A percentile compares a stretch with the other conserved stretches of the same genome.
Evolutionary conservation across 208 protist genomes (phyloP).

Genomic region (Crithidia brevicula): DNA sequence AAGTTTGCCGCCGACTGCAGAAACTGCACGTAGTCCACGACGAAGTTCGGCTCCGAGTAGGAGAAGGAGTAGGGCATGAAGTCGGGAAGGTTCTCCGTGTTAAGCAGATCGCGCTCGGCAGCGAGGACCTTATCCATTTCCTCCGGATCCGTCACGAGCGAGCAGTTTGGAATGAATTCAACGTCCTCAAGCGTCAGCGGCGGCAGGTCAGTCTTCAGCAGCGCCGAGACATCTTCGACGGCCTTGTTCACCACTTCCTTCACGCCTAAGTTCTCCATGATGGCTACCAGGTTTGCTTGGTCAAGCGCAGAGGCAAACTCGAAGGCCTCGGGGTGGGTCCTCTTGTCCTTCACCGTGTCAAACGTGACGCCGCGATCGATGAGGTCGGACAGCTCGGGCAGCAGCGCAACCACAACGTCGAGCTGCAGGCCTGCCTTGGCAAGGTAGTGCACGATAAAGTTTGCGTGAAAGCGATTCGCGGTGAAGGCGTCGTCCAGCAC

Average conservation of each 20-base stretch:
- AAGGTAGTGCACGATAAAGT: conserved; percentile 75
- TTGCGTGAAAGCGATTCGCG: conserved; percentile 70
- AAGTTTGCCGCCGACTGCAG: conserved; percentile 63
- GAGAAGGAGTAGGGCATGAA: conserved; percentile 60
- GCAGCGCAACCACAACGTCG: conserved; percentile 63
- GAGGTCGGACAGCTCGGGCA: conserved; percentile 48
- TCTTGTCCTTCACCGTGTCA: conserved; percentile 37
- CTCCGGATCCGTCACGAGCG: conserved; percentile 57
- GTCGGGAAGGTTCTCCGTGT: too few species aligned
- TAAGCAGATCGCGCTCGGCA: conserved; percentile 44
- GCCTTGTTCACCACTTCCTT: conserved; percentile 45
- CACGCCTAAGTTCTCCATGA: conserved; percentile 50
- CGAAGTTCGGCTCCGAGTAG: conserved; percentile 81
- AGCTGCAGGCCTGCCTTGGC: conserved; percentile 58
- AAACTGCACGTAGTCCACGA: conserved; percentile 86
- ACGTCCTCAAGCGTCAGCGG: conserved; percentile 53
- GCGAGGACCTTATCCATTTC: conserved; percentile 59
- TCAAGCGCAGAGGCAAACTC: conserved; percentile 67
- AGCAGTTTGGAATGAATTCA: conserved; percentile 61
- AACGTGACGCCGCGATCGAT: conserved; percentile 58
- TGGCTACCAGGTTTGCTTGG: conserved; percentile 42
- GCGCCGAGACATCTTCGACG: conserved; percentile 32
- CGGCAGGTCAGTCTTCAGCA: conserved; percentile 33
- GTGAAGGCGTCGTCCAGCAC: conserved; percentile 84
- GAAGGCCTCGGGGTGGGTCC: conserved; percentile 78